These are phyloP conservation scores for Coix lacrymajobi DNA, from an alignment of 176 grass and related monocot genomes.

Conservation along the genomic window DNA sequence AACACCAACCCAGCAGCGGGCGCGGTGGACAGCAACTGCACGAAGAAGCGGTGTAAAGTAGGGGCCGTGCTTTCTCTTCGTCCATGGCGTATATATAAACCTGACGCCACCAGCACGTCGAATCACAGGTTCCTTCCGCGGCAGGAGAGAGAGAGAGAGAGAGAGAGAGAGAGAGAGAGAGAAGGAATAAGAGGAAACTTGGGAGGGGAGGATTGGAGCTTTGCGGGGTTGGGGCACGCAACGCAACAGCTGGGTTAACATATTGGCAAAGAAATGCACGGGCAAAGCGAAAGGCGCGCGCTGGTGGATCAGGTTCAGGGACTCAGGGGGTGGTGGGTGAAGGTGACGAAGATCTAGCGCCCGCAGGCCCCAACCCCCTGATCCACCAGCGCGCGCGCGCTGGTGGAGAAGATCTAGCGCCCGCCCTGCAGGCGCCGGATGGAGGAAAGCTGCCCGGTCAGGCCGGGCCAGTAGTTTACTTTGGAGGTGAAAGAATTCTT, in stretches of 20 bases:
- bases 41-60: slow-evolving; percentile 49
- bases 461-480: not conserved
- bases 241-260: not conserved
- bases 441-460: slow-evolving; percentile 22
- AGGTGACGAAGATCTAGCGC: slow-evolving; percentile 1
- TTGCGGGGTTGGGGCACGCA: slow-evolving; percentile 48
- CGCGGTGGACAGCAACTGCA: not conserved
- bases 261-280: slow-evolving; percentile 42
- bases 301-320: not conserved
- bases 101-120: not conserved
- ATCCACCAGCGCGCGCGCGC: too few species aligned
- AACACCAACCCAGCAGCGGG: not conserved
- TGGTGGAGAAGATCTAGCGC: too few species aligned
- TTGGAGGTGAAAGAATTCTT: slow-evolving; percentile 55
- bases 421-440: not conserved
- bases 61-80: slow-evolving; percentile 26
- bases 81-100: slow-evolving; percentile 43
- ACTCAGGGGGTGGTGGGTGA: too few species aligned
- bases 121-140: slow-evolving; percentile 51
- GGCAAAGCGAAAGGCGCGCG: slow-evolving; percentile 36
- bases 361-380: too few species aligned
- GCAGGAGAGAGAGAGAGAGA: slow-evolving; percentile 26
- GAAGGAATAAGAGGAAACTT: slow-evolving; percentile 82
- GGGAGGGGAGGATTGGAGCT: slow-evolving; percentile 54
- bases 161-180: not conserved